Base-by-base conservation (phyloP, 164 flowering plant species). In the Nymphaea thermarum region DNA sequence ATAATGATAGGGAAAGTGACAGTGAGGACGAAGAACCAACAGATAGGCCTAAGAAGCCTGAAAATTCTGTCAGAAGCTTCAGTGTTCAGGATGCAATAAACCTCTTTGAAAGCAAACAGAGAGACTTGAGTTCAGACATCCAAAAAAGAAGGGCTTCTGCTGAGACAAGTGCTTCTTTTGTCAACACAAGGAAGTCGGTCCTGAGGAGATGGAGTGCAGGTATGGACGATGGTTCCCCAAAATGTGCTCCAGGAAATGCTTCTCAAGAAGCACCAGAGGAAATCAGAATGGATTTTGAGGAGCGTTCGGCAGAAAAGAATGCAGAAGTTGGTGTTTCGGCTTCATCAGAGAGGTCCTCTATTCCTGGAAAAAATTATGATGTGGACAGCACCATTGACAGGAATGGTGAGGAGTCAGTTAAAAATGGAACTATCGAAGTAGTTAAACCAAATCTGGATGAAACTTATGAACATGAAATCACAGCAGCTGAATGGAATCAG, bases 161-260 rank as follows among this genome's bases (percentile, higher is more conserved):
- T 8, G 85, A 77, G 67, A 66, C 70, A 45, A 17, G 64, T 7
- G 64, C 10, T 17, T 67, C 82, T 59, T 43, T 73, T 55, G 60
- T 71, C 17, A 57, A 7, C 71, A 67, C 83, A 60, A 83, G 77
- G 62, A 93, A 84, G 73, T 71, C 91, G 68, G 96, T 90, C 7
- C 74, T 88, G 79, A 84, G 93, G 79, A 86, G 95, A 80, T 93
- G 98, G 98, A 93, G 94, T 82, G 70, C 88, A 10, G 89, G 91
- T 70, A 73, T 79, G 77, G 84, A 86, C 15, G 93, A 86, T 66
- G 68, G 81, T 57, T 77, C 87, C 60, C 43, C 73, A 14, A 83
- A 72, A 57, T 60, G 74, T 69, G 70, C 67, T 60, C 47, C 66
- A 63, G 86, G 83, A 64, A 68, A 60, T 80, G 67, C 66, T 66